phyloP scores from a whole-genome alignment of 1,284 basidiomycete genomes.

The Macrocybe sp. region DNA sequence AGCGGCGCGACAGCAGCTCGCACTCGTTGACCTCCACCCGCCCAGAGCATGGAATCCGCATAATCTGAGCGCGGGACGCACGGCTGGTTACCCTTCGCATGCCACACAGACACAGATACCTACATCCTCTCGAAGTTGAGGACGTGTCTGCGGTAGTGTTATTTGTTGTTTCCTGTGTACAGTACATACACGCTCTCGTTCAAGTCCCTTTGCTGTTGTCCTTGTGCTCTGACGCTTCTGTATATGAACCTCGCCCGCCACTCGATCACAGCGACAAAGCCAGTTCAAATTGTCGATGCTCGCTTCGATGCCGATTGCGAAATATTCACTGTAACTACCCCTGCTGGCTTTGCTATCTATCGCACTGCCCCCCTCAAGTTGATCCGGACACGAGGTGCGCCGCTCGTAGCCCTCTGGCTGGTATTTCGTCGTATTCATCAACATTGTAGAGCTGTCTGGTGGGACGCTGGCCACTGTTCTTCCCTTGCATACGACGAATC shows the following conservation, averaged over 20 bases:
- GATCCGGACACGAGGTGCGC: constrained; percentile 74
- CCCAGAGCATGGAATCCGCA: constrained; percentile 69
- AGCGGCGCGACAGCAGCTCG: constrained; percentile 69
- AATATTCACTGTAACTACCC: constrained; percentile 81
- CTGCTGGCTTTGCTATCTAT: constrained; percentile 86
- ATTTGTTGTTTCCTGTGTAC: too few species aligned
- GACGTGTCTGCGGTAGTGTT: background rate
- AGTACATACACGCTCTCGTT: too few species aligned
- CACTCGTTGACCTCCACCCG: constrained; percentile 64
- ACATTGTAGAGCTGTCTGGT: constrained; percentile 58
- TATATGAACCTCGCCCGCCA: constrained; percentile 88
- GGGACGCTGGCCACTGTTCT: constrained; percentile 77
- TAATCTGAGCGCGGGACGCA: constrained; percentile 1
- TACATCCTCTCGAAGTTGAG: too few species aligned
- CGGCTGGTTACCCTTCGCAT: constrained; percentile 4
- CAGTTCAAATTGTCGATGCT: constrained; percentile 74
- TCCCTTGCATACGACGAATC: constrained; percentile 78
- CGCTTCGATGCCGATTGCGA: constrained; percentile 73
- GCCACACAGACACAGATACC: constrained; percentile 2
- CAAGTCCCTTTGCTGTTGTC: too few species aligned
- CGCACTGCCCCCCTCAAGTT: constrained; percentile 73
- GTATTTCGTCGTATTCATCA: constrained; percentile 11
- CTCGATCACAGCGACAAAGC: constrained; percentile 75
- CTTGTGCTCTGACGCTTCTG: constrained; percentile 7
- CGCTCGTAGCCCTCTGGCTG: constrained; percentile 5